Base-by-base conservation (phyloP, 495 filamentous ascomycete genomes). In the Chaetomium cochliodes region DNA sequence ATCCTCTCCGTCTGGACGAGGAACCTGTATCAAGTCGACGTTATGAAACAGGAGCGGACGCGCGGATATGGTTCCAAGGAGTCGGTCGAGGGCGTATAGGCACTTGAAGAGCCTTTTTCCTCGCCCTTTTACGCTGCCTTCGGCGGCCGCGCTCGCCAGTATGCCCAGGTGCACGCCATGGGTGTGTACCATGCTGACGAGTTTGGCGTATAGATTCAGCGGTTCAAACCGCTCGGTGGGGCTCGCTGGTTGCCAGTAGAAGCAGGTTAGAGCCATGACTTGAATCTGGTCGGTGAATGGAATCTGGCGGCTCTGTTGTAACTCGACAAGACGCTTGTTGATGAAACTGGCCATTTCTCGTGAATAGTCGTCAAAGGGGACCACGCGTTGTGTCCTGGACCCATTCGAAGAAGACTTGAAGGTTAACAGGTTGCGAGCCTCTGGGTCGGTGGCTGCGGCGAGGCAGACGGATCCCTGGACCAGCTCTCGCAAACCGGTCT, bases 31-130 rank as follows among this genome's bases (percentile, higher is more conserved):
- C 55, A 87, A 78, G 67, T 92, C 89, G 30, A 83, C 77, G 63
- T 91, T 88, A 61, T 87, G 83, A 66, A 92, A 81, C 26, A 89
- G 68, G 50, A 88, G 77, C 2, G 88, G 87, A 5, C 88, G 79
- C 28, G 86, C 88, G 59, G 85, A 84, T 47, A 88, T 85, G 23
- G 83, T 80, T 6, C 84, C 81, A 63, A 87, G 85, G 44, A 89
- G 76, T 46, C 87, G 83, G 69, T 92, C 89, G 9, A 91, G 69
- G 13, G 85, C 83, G 83, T 87, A 90, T 16, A 91, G 66, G 47
- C 85, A 86, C 78, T 86, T 90, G 63, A 90, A 89, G 0, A 90
- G 73, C 5, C 64, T 66, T 16, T 33, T 65, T 0, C 65, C 63
- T 25, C 58, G 39, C 1, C 20, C 60, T 12, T 54, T 26, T 9